Percentiles rank a stretch among this genome's conserved stretches.
Conservation (phyloP, 768 basidiomycete species). For the Russula compacta region DNA sequence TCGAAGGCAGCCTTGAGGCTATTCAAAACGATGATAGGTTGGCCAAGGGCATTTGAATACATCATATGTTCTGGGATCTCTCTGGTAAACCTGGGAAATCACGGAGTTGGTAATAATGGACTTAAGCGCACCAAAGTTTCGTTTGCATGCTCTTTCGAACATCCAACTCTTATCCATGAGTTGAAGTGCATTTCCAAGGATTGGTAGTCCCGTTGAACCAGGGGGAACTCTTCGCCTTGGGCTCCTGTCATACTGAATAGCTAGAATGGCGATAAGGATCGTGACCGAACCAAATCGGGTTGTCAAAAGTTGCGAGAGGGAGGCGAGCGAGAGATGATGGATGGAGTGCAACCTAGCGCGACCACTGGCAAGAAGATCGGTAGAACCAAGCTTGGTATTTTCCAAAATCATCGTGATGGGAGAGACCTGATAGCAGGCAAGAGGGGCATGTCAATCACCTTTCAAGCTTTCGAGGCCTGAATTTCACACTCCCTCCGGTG, state of each 20-base stretch:
- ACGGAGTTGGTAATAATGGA: neutral
- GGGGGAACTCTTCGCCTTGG: neutral
- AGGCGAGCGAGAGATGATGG: neutral
- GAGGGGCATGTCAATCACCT: no score
- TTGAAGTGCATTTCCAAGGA: conserved; percentile 1
- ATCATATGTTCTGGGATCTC: neutral
- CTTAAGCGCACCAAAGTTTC: neutral
- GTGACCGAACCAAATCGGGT: neutral
- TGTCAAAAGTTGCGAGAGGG: neutral
- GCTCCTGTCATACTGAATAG: neutral
- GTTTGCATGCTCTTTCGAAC: neutral
- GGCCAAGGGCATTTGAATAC: neutral
- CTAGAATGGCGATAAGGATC: neutral
- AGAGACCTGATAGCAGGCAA: no score
- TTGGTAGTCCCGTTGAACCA: neutral
- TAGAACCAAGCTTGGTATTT: neutral
- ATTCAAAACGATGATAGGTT: neutral
- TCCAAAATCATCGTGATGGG: neutral
- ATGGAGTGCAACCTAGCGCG: no score
- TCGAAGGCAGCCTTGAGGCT: neutral
- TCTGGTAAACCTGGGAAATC: neutral
- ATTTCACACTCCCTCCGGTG: no score
- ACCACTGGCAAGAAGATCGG: neutral
- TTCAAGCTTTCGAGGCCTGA: no score
- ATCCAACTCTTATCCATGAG: neutral